Base-by-base conservation (phyloP, 176 grass and related monocot species). In the Aegilops speltoides region DNA sequence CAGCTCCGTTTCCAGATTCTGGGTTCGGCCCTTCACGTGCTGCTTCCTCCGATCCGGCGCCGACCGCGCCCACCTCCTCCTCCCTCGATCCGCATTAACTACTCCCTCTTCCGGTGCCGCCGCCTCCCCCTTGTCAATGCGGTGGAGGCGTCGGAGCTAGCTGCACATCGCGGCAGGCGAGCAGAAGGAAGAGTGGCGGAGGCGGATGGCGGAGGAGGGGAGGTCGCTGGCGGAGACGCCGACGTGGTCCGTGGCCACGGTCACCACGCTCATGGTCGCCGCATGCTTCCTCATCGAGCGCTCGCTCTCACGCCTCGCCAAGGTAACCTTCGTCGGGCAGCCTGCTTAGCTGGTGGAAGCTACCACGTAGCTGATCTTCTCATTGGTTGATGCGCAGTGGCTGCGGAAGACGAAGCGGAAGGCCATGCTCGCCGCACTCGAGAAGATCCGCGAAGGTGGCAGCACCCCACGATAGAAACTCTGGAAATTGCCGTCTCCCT, bases 191-290 rank as follows among this genome's bases (percentile, higher is more conserved):
- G 64, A 8, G 43, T 8, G 43, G 45, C 3, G 15, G 16, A 76
- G 73, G 73, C 73, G n/a, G 48, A n/a, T 59, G 80, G 88, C 24
- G 86, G 90, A 77, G 32, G 89, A 59, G 50, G 90, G 91, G 62
- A 67, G 96, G 84, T 96, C 96, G 62, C 93, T 98, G 86, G 96
- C 93, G 73, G 96, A 98, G 91, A 98, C 96, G 66, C 96, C 96
- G 65, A 98, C 96, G 22, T 98, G 96, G 96, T 98, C 93, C 31
- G 96, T 98, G 62, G 96, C 96, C 41, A 98, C 96, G 57, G 90
- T 98, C 69, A 98, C 93, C 83, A 98, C 93, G 67, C 88, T 83
- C 88, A 91, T 98, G 91, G 93, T 95, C 70, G 93, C 90, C 70
- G 88, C 93, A 15, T 98, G 96, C 88, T 98, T 98, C 90, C 84